Evolutionary conservation across 2,329 filamentous ascomycete species (phyloP).

Genomic region (Ascochyta lentis): DNA sequence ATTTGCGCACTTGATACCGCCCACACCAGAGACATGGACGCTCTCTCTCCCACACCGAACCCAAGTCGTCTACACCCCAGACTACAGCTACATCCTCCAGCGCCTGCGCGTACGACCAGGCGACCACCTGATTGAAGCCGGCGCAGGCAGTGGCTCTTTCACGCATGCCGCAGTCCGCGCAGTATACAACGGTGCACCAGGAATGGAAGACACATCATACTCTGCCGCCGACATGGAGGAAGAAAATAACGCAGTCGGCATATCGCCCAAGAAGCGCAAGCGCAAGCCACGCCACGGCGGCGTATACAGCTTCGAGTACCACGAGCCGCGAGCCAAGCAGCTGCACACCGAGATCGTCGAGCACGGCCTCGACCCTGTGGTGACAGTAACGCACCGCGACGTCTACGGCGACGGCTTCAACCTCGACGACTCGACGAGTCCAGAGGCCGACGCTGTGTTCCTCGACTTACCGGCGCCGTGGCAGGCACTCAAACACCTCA

Average conservation of each 20-base stretch:
- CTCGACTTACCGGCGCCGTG: slow-evolving; percentile 83
- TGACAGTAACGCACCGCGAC: slow-evolving; percentile 78
- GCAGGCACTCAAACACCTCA: slow-evolving; percentile 79
- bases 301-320: slow-evolving; percentile 84
- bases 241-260: slow-evolving; percentile 39
- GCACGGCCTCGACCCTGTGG: slow-evolving; percentile 70
- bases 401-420: slow-evolving; percentile 79
- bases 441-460: slow-evolving; percentile 72
- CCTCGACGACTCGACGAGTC: slow-evolving; percentile 48
- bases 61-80: slow-evolving; percentile 85
- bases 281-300: slow-evolving; percentile 60
- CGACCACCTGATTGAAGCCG: slow-evolving; percentile 77
- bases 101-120: slow-evolving; percentile 77
- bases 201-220: slow-evolving; percentile 24
- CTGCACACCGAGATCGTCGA: slow-evolving; percentile 72
- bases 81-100: slow-evolving; percentile 85
- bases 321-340: slow-evolving; percentile 73
- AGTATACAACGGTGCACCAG: slow-evolving; percentile 74
- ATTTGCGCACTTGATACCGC: slow-evolving; percentile 79
- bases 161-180: slow-evolving; percentile 79
- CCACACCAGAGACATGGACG: slow-evolving; percentile 84
- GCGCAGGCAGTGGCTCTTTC: slow-evolving; percentile 82
- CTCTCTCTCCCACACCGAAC: slow-evolving; percentile 80
- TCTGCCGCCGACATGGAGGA: slow-evolving; percentile 30
- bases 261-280: slow-evolving; percentile 31